A percentile compares a stretch with the other conserved stretches of the same genome.
Conservation (phyloP, 768 basidiomycete species). For the Porphyrellus cyaneotinctus region DNA sequence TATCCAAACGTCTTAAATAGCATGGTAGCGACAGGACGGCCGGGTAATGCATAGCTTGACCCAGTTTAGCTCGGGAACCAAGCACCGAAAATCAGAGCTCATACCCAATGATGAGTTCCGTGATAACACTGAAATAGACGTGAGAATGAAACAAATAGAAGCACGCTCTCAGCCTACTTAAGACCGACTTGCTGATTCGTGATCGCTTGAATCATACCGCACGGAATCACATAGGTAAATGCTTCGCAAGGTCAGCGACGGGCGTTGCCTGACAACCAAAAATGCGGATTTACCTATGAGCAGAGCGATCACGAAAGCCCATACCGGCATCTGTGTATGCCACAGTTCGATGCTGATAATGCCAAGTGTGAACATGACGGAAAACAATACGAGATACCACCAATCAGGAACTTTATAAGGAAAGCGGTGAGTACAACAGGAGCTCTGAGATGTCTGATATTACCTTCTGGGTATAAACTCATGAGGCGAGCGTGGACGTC, state of each 20-base stretch:
- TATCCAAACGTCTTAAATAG: conserved; percentile 84
- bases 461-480: conserved; percentile 56
- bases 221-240: conserved; percentile 45
- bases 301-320: conserved; percentile 63
- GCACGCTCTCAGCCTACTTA: conserved; percentile 30
- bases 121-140: conserved; percentile 49
- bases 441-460: background rate
- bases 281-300: conserved; percentile 38
- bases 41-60: conserved; percentile 60
- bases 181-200: conserved; percentile 77
- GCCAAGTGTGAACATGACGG: conserved; percentile 67
- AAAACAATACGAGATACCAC: conserved; percentile 76
- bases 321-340: conserved; percentile 71
- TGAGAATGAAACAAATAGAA: conserved; percentile 1
- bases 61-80: background rate
- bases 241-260: conserved; percentile 22
- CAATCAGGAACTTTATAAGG: conserved; percentile 58
- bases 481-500: conserved; percentile 85
- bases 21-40: conserved; percentile 78
- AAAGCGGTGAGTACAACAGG: background rate
- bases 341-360: conserved; percentile 68
- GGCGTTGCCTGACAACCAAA: background rate
- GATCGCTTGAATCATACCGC: conserved; percentile 63
- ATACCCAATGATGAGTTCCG: conserved; percentile 74
- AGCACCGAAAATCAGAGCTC: background rate